These are phyloP conservation scores for Cornus controversa DNA, from an alignment of 148 eudicot genomes.

Conservation along the genomic window DNA sequence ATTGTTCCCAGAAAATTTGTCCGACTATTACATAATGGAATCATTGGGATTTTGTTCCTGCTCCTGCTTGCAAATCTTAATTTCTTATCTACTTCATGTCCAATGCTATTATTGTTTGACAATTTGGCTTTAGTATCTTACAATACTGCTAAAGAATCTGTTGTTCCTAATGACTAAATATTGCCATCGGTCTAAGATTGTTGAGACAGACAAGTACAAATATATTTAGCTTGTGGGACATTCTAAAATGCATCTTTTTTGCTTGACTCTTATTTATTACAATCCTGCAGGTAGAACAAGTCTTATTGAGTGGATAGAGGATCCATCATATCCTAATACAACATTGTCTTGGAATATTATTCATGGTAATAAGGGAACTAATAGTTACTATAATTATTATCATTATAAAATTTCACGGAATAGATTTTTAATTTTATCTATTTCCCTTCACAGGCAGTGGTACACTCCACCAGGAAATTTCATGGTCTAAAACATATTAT, in stretches of 20 bases:
- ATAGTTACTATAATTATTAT: background rate
- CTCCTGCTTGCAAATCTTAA: background rate
- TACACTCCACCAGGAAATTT: constrained; percentile 37
- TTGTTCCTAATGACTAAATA: no score
- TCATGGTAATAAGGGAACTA: constrained; percentile 33
- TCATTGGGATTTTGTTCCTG: background rate
- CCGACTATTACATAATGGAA: no score
- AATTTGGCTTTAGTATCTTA: no score
- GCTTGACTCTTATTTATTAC: background rate
- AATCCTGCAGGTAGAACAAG: constrained; percentile 43
- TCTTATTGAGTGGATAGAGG: constrained; percentile 44
- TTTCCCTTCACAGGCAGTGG: constrained; percentile 44
- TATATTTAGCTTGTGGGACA: background rate
- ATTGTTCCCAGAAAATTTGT: no score
- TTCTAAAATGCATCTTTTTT: background rate
- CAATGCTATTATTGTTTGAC: background rate
- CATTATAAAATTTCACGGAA: background rate
- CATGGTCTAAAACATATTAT: constrained; percentile 39
- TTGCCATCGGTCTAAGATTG: background rate
- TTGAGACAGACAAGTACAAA: background rate
- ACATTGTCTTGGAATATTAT: constrained; percentile 55
- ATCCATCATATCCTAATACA: constrained; percentile 48
- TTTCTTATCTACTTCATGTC: background rate
- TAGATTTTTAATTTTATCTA: constrained; percentile 1
- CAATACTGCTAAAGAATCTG: no score